A percentile compares a stretch with the other conserved stretches of the same genome.
Conservation (phyloP, 164 flowering plant genomes). For the Stephania yunnanensis region DNA sequence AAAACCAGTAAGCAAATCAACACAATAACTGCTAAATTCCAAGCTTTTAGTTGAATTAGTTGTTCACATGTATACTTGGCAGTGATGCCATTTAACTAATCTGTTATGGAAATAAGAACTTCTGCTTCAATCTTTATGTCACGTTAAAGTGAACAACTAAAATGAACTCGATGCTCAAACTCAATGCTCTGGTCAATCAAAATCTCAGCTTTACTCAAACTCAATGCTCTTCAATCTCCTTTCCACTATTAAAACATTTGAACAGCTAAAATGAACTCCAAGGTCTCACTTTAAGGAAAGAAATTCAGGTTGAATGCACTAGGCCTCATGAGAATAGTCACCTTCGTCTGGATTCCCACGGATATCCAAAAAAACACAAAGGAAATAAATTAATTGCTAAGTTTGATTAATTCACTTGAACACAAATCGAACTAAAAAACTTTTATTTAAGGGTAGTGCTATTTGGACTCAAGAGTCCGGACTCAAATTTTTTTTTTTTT, state of each 20-base stretch:
- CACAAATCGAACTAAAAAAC: background rate
- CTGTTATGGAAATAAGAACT: background rate
- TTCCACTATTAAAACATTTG: background rate
- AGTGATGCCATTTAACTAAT: background rate
- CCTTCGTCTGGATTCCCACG: no score
- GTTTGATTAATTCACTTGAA: background rate
- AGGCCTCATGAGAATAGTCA: no score
- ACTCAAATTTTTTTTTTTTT: no score
- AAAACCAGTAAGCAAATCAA: background rate
- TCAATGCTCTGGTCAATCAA: constrained; percentile 3
- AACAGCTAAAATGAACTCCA: background rate
- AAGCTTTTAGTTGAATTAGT: background rate
- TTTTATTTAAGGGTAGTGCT: no score
- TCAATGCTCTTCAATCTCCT: constrained; percentile 1
- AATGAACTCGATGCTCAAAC: no score
- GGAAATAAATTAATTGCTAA: no score
- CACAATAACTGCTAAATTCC: background rate
- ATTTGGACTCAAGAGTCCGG: no score
- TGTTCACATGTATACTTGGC: background rate
- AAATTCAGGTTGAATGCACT: no score
- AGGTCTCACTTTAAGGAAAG: no score
- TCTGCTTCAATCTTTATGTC: background rate
- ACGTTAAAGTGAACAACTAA: background rate
- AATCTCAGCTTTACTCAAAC: constrained; percentile 2
- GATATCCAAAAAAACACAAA: no score